Evolutionary conservation across 768 basidiomycete species (phyloP).

Genomic region (Russula emetica): DNA sequence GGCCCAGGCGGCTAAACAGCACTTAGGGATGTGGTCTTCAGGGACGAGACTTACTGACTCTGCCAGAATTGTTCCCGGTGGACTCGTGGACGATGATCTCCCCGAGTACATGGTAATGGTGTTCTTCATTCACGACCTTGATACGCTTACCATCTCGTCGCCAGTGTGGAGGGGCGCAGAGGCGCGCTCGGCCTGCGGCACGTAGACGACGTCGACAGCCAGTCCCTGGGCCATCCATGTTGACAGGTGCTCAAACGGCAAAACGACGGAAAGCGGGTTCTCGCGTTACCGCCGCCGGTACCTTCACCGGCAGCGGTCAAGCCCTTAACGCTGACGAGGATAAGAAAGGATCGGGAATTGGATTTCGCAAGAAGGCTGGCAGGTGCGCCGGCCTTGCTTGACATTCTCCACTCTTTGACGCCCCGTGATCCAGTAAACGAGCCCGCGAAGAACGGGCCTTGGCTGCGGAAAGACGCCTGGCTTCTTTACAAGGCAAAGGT

Average conservation of each 20-base stretch:
- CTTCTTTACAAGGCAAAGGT: slow-evolving; percentile 42
- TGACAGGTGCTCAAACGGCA: slow-evolving; percentile 57
- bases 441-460: slow-evolving; percentile 74
- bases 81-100: slow-evolving; percentile 51
- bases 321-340: slow-evolving; percentile 41
- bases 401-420: background rate
- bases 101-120: slow-evolving; percentile 72
- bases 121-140: background rate
- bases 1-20: background rate
- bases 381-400: slow-evolving; percentile 43
- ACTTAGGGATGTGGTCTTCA: slow-evolving; percentile 75
- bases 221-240: slow-evolving; percentile 48
- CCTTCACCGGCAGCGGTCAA: slow-evolving; percentile 56
- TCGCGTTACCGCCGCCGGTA: slow-evolving; percentile 57
- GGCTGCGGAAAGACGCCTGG: slow-evolving; percentile 64
- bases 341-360: slow-evolving; percentile 47
- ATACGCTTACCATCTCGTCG: background rate
- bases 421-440: slow-evolving; percentile 51
- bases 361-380: slow-evolving; percentile 66
- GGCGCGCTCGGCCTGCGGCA: slow-evolving; percentile 52
- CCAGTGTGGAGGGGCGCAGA: slow-evolving; percentile 79
- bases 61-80: slow-evolving; percentile 46
- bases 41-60: slow-evolving; percentile 70
- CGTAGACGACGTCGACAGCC: slow-evolving; percentile 40
- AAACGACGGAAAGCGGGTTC: slow-evolving; percentile 70